Conservation (phyloP, 169 alveolate genomes). For the Cryptosporidium bovis region DNA sequence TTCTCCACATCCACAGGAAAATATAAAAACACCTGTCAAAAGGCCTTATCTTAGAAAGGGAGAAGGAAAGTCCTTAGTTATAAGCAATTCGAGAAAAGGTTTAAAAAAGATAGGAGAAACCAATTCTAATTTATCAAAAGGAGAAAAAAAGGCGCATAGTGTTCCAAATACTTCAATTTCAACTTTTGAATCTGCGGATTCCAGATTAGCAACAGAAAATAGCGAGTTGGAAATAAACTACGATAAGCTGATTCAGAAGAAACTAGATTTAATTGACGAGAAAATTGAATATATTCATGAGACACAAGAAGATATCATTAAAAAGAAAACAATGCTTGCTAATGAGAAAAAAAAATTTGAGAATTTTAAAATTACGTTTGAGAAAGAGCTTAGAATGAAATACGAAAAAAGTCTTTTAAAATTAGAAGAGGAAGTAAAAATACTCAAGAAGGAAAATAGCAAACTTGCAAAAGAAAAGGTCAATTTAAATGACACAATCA, state of each 20-base stretch:
- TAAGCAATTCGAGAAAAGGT: conserved; percentile 64
- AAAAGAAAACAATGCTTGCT: conserved; percentile 12
- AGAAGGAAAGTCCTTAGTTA: conserved; percentile 65
- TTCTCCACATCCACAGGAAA: not conserved
- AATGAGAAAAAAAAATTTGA: conserved; percentile 40
- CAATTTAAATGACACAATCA: conserved; percentile 10
- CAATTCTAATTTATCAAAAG: not conserved
- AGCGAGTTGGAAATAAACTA: not conserved
- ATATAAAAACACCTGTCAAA: conserved; percentile 26
- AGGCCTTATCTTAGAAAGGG: conserved; percentile 56
- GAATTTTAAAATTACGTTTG: conserved; percentile 11
- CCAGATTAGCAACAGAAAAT: not conserved
- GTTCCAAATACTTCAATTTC: no score
- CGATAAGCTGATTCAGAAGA: conserved; percentile 48
- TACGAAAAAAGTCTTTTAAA: conserved; percentile 33
- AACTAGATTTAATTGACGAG: conserved; percentile 41
- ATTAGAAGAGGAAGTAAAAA: conserved; percentile 34
- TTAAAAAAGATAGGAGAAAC: not conserved
- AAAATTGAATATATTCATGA: conserved; percentile 58
- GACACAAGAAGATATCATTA: conserved; percentile 53
- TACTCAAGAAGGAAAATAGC: conserved; percentile 27
- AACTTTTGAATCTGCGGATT: no score
- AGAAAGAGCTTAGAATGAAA: conserved; percentile 26
- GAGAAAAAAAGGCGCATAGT: not conserved
- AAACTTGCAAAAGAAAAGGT: conserved; percentile 42